phyloP scores from a whole-genome alignment of 306 rosid species.

The Casuarina cunninghamiana region DNA sequence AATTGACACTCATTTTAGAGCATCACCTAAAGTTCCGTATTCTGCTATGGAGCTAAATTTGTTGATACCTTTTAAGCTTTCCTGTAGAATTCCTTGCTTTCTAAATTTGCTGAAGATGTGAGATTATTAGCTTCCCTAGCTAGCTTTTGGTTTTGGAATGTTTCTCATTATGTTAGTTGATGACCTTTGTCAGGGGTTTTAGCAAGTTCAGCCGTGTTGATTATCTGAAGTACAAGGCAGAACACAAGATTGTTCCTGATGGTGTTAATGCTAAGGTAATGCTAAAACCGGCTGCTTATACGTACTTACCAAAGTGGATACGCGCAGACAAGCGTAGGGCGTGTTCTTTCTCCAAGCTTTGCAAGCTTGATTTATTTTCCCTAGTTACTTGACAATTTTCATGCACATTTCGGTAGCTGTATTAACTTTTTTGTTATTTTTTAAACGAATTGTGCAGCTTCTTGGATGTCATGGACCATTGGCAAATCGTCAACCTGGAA shows the following conservation, averaged over 20 bases:
- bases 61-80: too few relatives aligned
- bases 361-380: too few relatives aligned
- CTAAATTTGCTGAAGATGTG: neutral
- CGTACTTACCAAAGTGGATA: neutral
- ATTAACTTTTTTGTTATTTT: constrained; percentile 5
- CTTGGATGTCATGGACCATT: constrained; percentile 85
- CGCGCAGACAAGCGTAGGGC: neutral
- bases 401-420: neutral
- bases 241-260: constrained; percentile 60
- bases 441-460: constrained; percentile 37
- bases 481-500: constrained; percentile 67
- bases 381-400: too few relatives aligned
- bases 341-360: too few relatives aligned
- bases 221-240: constrained; percentile 62
- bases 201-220: constrained; percentile 67
- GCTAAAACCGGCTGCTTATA: neutral
- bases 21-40: neutral
- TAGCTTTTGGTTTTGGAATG: constrained; percentile 4
- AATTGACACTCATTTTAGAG: neutral
- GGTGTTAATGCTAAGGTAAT: constrained; percentile 84
- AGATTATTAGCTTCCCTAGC: neutral
- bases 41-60: too few relatives aligned
- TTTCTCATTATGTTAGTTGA: constrained; percentile 12
- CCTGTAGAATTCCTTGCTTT: too few relatives aligned
- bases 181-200: constrained; percentile 63